Evolutionary conservation across 2,329 filamentous ascomycete species (phyloP).

Genomic region (Fusarium protoensiforme): DNA sequence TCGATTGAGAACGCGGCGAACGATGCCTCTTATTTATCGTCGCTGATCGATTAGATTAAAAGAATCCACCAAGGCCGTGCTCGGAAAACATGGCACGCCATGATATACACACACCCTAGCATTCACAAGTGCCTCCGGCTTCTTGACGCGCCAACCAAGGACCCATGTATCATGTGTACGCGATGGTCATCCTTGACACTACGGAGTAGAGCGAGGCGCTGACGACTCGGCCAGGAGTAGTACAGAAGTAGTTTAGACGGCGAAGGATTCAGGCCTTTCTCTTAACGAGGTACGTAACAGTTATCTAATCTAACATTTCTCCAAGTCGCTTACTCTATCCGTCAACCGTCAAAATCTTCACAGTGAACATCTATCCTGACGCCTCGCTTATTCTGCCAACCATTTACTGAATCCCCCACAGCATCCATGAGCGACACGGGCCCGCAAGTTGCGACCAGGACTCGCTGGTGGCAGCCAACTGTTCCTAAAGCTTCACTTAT

Average conservation of each 20-base stretch:
- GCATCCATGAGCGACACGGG: not conserved
- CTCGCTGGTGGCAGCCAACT: not conserved
- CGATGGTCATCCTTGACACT: no score
- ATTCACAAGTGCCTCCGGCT: no score
- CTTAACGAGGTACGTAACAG: not conserved
- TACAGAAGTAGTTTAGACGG: not conserved
- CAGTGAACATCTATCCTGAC: not conserved
- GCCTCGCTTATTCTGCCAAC: not conserved
- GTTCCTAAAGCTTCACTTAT: fast-evolving
- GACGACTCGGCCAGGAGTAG: not conserved
- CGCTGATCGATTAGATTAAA: no score
- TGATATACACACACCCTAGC: no score
- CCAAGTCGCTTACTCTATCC: not conserved
- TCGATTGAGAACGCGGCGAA: no score
- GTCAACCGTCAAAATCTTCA: not conserved
- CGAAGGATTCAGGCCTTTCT: not conserved
- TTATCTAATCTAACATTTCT: not conserved
- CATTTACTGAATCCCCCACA: not conserved
- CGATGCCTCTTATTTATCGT: no score
- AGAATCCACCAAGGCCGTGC: no score
- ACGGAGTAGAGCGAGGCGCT: no score
- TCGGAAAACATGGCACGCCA: no score
- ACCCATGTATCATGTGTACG: no score
- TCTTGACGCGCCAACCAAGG: no score
- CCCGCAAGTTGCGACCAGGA: fast-evolving